Base-by-base conservation (phyloP, 1,139 yeast species). In the Candida labiduridarum region DNA sequence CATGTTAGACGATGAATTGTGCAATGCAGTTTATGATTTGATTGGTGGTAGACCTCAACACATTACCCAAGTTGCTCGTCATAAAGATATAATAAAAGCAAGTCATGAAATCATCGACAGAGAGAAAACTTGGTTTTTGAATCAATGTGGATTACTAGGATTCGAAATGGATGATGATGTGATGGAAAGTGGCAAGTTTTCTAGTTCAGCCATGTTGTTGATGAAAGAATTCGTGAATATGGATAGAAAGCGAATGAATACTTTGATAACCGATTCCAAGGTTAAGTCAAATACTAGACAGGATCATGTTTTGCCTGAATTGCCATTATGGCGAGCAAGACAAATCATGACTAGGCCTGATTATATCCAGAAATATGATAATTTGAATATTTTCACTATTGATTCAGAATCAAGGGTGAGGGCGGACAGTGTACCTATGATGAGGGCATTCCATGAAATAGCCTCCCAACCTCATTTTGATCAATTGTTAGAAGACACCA, bases 21-120 rank as follows among this genome's bases (percentile, higher is more conserved):
- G 90, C 22, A 72, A 80, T 50, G 71, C 79, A 41, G 78, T 88
- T 4, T 89, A 87, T 65, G 83, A 85, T 55, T 69, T 88, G 41
- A 83, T 89, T 48, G 96, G 96, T 4, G 96, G 96, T 1, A 75
- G 96, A 44, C 92, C 96, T 0, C 96, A 89, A 64, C 95, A 88
- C 63, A 70, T 89, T 7, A 81, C 88, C 2, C 86, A 85, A 49
- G 95, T 87, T 9, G 87, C 94, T 0, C 75, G 87, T 29, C 88
- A 85, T 52, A 61, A 64, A 9, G 84, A 88, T 61, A 76, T 86
- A 59, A 61, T 85, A 39, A 68, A 71, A 34, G 91, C 92, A 0
- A 84, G 89, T 55, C 87, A 87, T 58, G 79, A 76, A 56, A 75
- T 89, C 34, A 87, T 89, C 52, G 95, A 88, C 61, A 73, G 87